phyloP scores from a whole-genome alignment of 257 asterid species.

The Thymus mandschuricus region DNA sequence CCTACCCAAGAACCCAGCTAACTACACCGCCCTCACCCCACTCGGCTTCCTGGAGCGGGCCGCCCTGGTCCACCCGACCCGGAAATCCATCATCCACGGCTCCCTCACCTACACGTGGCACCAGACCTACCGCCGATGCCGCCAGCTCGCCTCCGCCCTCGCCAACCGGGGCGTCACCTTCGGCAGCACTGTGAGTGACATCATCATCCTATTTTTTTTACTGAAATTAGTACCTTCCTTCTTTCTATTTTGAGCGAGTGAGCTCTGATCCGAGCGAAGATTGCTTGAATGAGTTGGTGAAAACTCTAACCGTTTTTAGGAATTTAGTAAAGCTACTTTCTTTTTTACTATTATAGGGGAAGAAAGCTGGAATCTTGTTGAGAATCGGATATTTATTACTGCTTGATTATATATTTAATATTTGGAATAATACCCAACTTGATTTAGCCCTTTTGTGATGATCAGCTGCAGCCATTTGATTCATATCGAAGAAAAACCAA shows the following conservation, averaged over 20 bases:
- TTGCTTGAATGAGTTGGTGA: neutral
- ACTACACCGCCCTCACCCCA: constrained; percentile 82
- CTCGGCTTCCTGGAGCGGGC: constrained; percentile 83
- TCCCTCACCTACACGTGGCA: constrained; percentile 74
- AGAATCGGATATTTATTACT: neutral
- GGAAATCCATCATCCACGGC: constrained; percentile 75
- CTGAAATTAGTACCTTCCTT: neutral
- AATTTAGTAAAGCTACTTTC: neutral
- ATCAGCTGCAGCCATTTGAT: neutral
- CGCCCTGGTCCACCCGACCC: constrained; percentile 73
- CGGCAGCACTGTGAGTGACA: constrained; percentile 73
- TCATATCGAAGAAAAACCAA: neutral
- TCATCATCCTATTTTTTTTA: neutral
- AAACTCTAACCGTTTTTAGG: neutral
- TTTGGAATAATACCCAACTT: neutral
- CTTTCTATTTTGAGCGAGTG: neutral
- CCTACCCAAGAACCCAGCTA: constrained; percentile 83
- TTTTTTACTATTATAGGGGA: neutral
- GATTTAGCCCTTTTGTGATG: neutral
- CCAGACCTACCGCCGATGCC: constrained; percentile 89
- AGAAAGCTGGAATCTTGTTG: neutral
- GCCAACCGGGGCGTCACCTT: constrained; percentile 57
- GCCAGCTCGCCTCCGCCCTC: constrained; percentile 93
- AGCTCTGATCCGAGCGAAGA: neutral
- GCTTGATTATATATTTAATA: neutral